These are phyloP conservation scores for Chrysanthemum lavandulifolium DNA, from an alignment of 129 eudicot species.

Conservation along the genomic window DNA sequence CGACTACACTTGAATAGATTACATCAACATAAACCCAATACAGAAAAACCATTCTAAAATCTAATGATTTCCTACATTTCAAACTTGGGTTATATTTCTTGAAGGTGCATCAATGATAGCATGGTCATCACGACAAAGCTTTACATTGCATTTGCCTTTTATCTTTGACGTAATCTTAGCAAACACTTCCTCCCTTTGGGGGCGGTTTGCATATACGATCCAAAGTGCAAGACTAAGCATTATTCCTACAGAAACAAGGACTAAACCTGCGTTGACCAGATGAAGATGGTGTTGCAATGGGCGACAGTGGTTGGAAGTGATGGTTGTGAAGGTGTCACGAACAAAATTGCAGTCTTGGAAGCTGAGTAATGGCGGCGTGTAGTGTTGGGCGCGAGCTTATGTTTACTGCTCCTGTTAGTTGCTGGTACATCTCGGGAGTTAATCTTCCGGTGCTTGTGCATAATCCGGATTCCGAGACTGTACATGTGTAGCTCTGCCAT, in stretches of 20 bases:
- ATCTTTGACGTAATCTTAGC: conserved; percentile 48
- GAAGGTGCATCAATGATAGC: background rate
- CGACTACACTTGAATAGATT: conserved; percentile 1
- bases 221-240: conserved; percentile 86
- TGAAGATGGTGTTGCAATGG: conserved; percentile 58
- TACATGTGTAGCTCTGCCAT: conserved; percentile 82
- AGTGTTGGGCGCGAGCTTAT: conserved; percentile 68
- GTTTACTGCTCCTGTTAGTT: conserved; percentile 66
- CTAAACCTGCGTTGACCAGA: conserved; percentile 62
- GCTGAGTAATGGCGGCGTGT: conserved; percentile 72
- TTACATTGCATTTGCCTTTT: conserved; percentile 40
- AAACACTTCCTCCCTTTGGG: conserved; percentile 98
- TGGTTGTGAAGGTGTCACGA: conserved; percentile 64
- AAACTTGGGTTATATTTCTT: conserved; percentile 7
- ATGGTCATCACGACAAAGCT: conserved; percentile 28
- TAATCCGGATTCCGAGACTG: conserved; percentile 40
- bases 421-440: conserved; percentile 72
- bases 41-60: conserved; percentile 8
- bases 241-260: conserved; percentile 72
- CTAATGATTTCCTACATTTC: background rate
- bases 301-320: conserved; percentile 61
- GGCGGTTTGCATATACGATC: conserved; percentile 90
- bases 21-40: conserved; percentile 4
- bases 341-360: conserved; percentile 91
- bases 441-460: conserved; percentile 72